Percentiles rank a stretch among this genome's conserved stretches.
Conservation (phyloP, 495 filamentous ascomycete species). For the Daldinia childiae region DNA sequence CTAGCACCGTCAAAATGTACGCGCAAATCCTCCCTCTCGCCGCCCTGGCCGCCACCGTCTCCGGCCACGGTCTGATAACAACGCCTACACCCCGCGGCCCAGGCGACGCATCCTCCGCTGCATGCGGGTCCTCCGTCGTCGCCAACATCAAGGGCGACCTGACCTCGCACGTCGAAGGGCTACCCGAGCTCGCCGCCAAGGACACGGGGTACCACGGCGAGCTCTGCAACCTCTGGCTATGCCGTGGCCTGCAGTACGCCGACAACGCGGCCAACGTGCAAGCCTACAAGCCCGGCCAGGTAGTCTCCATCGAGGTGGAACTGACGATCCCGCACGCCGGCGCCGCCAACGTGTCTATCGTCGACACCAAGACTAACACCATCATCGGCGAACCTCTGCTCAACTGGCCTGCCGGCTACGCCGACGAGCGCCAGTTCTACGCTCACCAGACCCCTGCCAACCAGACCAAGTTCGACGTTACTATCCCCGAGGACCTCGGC, state of each 20-base stretch:
- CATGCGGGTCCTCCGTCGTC: constrained; percentile 70
- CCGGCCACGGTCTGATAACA: constrained; percentile 71
- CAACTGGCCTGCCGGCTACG: constrained; percentile 60
- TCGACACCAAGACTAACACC: constrained; percentile 68
- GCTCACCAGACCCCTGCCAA: constrained; percentile 64
- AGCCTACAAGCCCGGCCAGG: constrained; percentile 67
- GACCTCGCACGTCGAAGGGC: constrained; percentile 73
- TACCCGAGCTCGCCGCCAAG: constrained; percentile 65
- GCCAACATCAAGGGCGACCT: constrained; percentile 69
- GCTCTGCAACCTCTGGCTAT: constrained; percentile 72
- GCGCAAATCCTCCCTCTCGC: constrained; percentile 51
- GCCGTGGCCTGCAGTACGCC: constrained; percentile 76
- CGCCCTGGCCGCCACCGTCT: constrained; percentile 61
- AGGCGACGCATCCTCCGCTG: constrained; percentile 65
- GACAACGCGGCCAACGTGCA: constrained; percentile 75
- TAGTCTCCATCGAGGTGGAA: constrained; percentile 64
- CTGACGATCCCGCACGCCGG: constrained; percentile 68
- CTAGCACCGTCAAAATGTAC: constrained; percentile 35
- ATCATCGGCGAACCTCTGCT: constrained; percentile 66
- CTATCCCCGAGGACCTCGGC: constrained; percentile 67
- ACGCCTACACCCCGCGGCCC: constrained; percentile 67
- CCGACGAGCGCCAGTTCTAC: constrained; percentile 57
- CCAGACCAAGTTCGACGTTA: constrained; percentile 72
- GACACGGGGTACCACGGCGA: constrained; percentile 66
- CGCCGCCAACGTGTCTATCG: constrained; percentile 74